Percentiles rank a stretch among this genome's conserved stretches.
Conservation (phyloP, 2,329 filamentous ascomycete species). For the Cercospora nicotianae region DNA sequence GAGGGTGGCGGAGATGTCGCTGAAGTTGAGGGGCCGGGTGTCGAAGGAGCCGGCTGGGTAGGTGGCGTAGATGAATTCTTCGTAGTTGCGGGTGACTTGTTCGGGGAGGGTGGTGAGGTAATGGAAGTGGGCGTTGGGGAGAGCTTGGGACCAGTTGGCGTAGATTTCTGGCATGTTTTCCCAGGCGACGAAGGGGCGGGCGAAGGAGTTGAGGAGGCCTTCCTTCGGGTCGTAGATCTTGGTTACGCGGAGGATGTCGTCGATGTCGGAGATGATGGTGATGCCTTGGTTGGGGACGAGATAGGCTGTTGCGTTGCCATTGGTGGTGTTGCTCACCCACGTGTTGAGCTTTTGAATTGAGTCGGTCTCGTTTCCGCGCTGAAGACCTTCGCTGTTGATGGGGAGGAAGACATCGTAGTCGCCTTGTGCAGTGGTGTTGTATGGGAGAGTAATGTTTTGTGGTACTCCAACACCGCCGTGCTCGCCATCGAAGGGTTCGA, state of each 20-base stretch:
- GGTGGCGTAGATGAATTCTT: conserved; percentile 75
- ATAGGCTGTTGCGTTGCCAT: conserved; percentile 74
- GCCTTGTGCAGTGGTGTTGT: conserved; percentile 64
- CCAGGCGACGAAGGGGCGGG: conserved; percentile 68
- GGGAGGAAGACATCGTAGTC: conserved; percentile 72
- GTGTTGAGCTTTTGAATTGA: conserved; percentile 68
- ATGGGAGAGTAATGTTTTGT: conserved; percentile 64
- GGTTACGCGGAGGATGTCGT: conserved; percentile 77
- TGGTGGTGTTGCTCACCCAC: conserved; percentile 62
- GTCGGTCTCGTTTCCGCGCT: conserved; percentile 64
- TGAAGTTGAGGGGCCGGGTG: conserved; percentile 76
- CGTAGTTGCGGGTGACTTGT: conserved; percentile 74
- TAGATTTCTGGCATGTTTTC: conserved; percentile 79
- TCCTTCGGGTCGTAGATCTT: conserved; percentile 76
- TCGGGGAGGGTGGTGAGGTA: conserved; percentile 80
- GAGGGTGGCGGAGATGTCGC: conserved; percentile 69
- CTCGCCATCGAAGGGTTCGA: conserved; percentile 58
- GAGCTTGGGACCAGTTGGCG: conserved; percentile 68
- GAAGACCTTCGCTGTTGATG: conserved; percentile 61
- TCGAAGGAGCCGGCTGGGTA: conserved; percentile 78
- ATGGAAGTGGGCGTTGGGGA: conserved; percentile 73
- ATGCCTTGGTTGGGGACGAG: conserved; percentile 69
- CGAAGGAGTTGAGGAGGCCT: conserved; percentile 75
- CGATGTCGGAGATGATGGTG: conserved; percentile 74
- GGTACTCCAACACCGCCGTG: conserved; percentile 50